A percentile compares a stretch with the other conserved stretches of the same genome.
phyloP scores from a whole-genome alignment of 306 rosid genomes.

The Sophora flavescens region DNA sequence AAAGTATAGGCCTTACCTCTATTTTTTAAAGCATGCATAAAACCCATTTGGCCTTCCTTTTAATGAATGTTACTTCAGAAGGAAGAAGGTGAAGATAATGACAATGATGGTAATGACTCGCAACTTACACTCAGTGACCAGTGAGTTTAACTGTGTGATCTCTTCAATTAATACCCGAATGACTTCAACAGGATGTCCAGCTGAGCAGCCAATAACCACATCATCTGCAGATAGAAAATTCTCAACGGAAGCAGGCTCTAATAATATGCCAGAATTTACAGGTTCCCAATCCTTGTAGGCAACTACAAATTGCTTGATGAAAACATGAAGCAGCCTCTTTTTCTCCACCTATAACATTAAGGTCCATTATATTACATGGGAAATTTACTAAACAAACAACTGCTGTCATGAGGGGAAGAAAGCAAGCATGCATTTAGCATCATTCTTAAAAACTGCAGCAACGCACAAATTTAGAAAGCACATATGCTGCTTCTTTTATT shows the following conservation, averaged over 20 bases:
- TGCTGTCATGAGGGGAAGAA: slow-evolving; percentile 21
- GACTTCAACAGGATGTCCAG: slow-evolving; percentile 95
- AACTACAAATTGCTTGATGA: slow-evolving; percentile 86
- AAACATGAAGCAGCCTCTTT: slow-evolving; percentile 83
- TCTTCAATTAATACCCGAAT: slow-evolving; percentile 79
- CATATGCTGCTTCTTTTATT: not conserved
- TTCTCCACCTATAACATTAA: slow-evolving; percentile 75
- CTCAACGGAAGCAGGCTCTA: slow-evolving; percentile 69
- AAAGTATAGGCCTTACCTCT: slow-evolving; percentile 11
- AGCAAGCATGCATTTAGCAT: slow-evolving; percentile 29
- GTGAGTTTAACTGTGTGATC: slow-evolving; percentile 68
- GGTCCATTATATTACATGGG: slow-evolving; percentile 31
- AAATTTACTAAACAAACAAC: slow-evolving; percentile 33
- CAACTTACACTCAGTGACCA: slow-evolving; percentile 85
- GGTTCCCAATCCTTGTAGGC: slow-evolving; percentile 92
- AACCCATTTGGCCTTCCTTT: slow-evolving; percentile 39
- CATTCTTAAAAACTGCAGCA: slow-evolving; percentile 31
- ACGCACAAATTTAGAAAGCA: slow-evolving; percentile 2
- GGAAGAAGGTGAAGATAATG: slow-evolving; percentile 16
- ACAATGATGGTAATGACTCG: slow-evolving; percentile 32
- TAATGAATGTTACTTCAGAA: slow-evolving; percentile 4
- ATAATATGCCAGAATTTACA: slow-evolving; percentile 62
- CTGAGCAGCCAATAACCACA: slow-evolving; percentile 80
- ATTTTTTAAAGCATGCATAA: slow-evolving; percentile 19
- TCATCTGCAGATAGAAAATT: slow-evolving; percentile 59